Conservation (phyloP, 2,329 filamentous ascomycete species). For the Fusarium sublunatum region DNA sequence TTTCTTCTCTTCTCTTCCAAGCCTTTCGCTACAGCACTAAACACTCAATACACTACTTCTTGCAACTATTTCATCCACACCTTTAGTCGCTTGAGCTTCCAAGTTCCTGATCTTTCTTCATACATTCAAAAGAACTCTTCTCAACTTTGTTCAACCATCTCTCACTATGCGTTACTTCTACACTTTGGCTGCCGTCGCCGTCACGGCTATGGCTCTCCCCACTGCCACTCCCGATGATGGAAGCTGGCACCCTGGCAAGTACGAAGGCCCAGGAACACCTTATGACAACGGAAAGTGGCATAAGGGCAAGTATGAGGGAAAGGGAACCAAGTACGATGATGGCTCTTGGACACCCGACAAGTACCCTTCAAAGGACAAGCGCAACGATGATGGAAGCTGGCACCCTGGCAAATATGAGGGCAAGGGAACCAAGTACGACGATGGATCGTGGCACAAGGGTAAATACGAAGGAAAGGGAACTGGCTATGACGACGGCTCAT, state of each 20-base stretch:
- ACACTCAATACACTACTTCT: background rate
- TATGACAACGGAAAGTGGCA: slow-evolving; percentile 13
- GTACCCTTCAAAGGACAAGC: slow-evolving; percentile 5
- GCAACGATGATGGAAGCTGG: slow-evolving; percentile 5
- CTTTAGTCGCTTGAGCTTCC: slow-evolving; percentile 1
- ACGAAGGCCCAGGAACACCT: slow-evolving; percentile 12
- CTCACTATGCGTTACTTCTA: slow-evolving; percentile 38
- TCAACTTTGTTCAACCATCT: background rate
- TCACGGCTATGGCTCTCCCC: slow-evolving; percentile 38
- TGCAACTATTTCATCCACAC: background rate
- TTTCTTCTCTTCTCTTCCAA: slow-evolving; percentile 4
- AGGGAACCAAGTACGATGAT: background rate
- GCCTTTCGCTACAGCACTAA: slow-evolving; percentile 9
- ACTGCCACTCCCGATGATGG: slow-evolving; percentile 28
- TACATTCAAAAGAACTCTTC: background rate
- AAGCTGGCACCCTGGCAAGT: slow-evolving; percentile 22
- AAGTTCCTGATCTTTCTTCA: background rate
- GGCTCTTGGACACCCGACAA: slow-evolving; percentile 8
- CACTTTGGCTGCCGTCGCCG: slow-evolving; percentile 39
- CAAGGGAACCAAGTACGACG: slow-evolving; percentile 24
- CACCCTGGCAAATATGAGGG: slow-evolving; percentile 29
- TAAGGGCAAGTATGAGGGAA: background rate
- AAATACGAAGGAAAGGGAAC: slow-evolving; percentile 14
- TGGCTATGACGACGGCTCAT: slow-evolving; percentile 12
- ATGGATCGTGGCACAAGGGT: background rate